Conservation (phyloP, 176 grass and related monocot species). For the Melocanna baccifera region DNA sequence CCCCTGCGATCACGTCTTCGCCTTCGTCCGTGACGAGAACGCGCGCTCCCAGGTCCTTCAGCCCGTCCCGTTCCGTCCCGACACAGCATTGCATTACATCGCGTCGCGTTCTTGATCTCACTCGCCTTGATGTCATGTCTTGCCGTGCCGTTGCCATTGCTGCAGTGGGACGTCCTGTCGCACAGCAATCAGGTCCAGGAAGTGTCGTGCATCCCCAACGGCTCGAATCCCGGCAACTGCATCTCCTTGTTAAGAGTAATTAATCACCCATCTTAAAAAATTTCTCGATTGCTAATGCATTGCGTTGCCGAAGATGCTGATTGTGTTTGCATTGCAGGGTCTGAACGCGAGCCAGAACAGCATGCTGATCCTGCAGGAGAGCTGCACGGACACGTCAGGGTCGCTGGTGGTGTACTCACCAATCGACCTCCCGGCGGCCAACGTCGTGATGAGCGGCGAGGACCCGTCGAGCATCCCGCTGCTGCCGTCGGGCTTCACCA, state of each 20-base stretch:
- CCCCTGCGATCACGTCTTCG: slow-evolving; percentile 67
- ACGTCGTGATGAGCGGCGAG: slow-evolving; percentile 89
- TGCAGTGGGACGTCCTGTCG: slow-evolving; percentile 88
- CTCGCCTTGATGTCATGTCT: background rate
- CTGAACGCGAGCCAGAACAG: slow-evolving; percentile 59
- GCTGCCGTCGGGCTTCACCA: slow-evolving; percentile 72
- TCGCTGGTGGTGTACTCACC: slow-evolving; percentile 77
- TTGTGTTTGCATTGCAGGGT: slow-evolving; percentile 31
- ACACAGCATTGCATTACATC: background rate
- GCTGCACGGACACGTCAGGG: slow-evolving; percentile 73
- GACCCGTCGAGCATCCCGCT: slow-evolving; percentile 72
- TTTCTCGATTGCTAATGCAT: background rate
- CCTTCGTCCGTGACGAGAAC: slow-evolving; percentile 71
- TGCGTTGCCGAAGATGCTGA: too few species aligned
- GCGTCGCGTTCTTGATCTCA: background rate
- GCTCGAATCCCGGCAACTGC: slow-evolving; percentile 81
- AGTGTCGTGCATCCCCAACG: slow-evolving; percentile 66
- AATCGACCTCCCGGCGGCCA: slow-evolving; percentile 65
- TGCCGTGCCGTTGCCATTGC: background rate
- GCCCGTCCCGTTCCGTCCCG: background rate
- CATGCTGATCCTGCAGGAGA: slow-evolving; percentile 96
- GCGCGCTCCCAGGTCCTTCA: slow-evolving; percentile 53
- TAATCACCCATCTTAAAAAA: background rate
- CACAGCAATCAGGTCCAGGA: slow-evolving; percentile 71
- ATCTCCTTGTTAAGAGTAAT: slow-evolving; percentile 67